These are phyloP conservation scores for Neurospora sp. DNA, from an alignment of 495 filamentous ascomycete species.

Conservation along the genomic window DNA sequence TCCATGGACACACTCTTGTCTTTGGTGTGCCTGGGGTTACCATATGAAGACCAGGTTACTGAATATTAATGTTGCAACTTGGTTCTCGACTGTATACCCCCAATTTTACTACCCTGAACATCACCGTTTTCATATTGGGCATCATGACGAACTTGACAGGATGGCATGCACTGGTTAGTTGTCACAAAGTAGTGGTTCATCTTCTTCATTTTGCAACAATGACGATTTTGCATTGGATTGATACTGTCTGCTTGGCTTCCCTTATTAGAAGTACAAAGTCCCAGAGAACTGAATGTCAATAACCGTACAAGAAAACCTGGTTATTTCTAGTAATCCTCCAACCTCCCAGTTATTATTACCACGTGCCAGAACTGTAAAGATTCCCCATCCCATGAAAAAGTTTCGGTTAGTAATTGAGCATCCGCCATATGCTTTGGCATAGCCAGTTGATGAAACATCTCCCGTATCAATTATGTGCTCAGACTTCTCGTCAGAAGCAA, in stretches of 20 bases:
- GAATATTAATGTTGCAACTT: background rate
- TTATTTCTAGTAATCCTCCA: slow-evolving; percentile 13
- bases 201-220: background rate
- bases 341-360: slow-evolving; percentile 12
- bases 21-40: background rate
- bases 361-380: slow-evolving; percentile 17
- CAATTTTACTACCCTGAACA: background rate
- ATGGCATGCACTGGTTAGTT: background rate
- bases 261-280: slow-evolving; percentile 11
- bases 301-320: slow-evolving; percentile 16
- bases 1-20: background rate
- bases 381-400: slow-evolving; percentile 11
- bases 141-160: background rate
- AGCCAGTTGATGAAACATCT: slow-evolving; percentile 5
- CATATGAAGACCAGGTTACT: background rate
- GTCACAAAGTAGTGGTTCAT: background rate
- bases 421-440: background rate
- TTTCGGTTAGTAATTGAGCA: background rate
- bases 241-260: slow-evolving; percentile 15
- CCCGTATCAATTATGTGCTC: slow-evolving; percentile 17
- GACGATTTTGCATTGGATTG: slow-evolving; percentile 10
- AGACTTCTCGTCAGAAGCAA: slow-evolving; percentile 8
- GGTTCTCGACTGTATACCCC: background rate
- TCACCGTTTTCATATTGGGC: background rate
- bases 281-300: slow-evolving; percentile 12